Evolutionary conservation across 495 filamentous ascomycete genomes (phyloP).

Genomic region (Annulohypoxylon stygium): DNA sequence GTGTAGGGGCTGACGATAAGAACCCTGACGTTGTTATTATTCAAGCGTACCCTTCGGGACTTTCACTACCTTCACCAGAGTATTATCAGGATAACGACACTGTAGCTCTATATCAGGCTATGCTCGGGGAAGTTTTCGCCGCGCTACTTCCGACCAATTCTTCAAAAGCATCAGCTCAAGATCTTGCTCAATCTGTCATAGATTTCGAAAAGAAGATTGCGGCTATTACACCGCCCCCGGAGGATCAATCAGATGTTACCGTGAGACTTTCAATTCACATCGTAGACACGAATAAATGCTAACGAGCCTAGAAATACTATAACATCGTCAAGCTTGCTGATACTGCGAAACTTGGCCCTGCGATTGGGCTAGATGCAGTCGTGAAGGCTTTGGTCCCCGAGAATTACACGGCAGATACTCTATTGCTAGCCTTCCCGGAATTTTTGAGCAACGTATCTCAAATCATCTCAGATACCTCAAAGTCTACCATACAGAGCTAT

Average conservation of each 20-base stretch:
- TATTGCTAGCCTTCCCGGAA: slow-evolving; percentile 61
- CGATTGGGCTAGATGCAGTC: slow-evolving; percentile 66
- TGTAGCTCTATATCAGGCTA: slow-evolving; percentile 65
- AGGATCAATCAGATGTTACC: slow-evolving; percentile 58
- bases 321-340: slow-evolving; percentile 60
- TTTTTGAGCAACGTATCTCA: slow-evolving; percentile 51
- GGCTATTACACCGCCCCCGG: slow-evolving; percentile 67
- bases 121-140: slow-evolving; percentile 56
- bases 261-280: slow-evolving; percentile 34
- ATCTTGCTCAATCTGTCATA: slow-evolving; percentile 60
- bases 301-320: slow-evolving; percentile 50
- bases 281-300: slow-evolving; percentile 11
- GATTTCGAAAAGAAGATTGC: slow-evolving; percentile 73
- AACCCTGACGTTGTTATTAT: slow-evolving; percentile 72
- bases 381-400: slow-evolving; percentile 67
- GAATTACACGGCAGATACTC: slow-evolving; percentile 64
- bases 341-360: slow-evolving; percentile 64
- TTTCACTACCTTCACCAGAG: slow-evolving; percentile 73
- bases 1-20: slow-evolving; percentile 70
- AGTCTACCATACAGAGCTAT: slow-evolving; percentile 53
- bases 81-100: slow-evolving; percentile 71
- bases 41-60: slow-evolving; percentile 63
- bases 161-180: slow-evolving; percentile 38
- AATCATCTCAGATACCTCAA: slow-evolving; percentile 50
- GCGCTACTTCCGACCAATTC: slow-evolving; percentile 46